Base-by-base conservation (phyloP, 345 rosid genomes). In the Citrus trifoliata region DNA sequence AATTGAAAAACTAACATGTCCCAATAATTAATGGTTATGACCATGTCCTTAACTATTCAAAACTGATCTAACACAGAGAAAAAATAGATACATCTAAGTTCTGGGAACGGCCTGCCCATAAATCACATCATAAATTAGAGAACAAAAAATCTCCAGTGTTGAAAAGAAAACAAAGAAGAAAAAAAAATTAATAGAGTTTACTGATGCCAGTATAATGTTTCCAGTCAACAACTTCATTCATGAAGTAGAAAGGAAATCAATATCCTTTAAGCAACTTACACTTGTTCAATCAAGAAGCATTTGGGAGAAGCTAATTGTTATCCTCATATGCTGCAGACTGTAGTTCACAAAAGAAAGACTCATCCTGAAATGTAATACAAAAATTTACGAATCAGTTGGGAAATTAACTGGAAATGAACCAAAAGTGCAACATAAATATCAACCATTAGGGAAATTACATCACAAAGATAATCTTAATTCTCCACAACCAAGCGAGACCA, bases 181-280 rank as follows among this genome's bases (percentile, higher is more conserved):
- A 9, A 40, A 53, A 55, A 32, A 55, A 8, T 9, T 53, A 37
- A 0, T 35, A 2, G 25, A 72, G 10, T 30, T 60, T 60, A 4
- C 46, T 4, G 19, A 35, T 10, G 61, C 27, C 18, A 75, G 30
- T 19, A 38, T 24, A 19, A 59, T 8, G 30, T 59, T 73, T 61
- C 69, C 8, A 25, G 25, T 53, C 53, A 76, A 24, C 14, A 24
- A 51, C 27, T 65, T 64, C 18, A 64, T 10, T 28, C 40, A 74
- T 62, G 51, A 22, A 30, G 63, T 6, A 16, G 25, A 22, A 40
- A 46, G 28, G 24, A 30, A 63, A 22, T n/a, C 40, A 33, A n/a
- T 59, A 65, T 6, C 74, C 77, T 33, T 13, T 58, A 6, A 32
- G 10, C 65, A 27, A 79, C 87, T 81, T 66, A 80, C 85, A 69